Conservation (phyloP, 73 alveolate genomes). For the Effrenium voratum region DNA sequence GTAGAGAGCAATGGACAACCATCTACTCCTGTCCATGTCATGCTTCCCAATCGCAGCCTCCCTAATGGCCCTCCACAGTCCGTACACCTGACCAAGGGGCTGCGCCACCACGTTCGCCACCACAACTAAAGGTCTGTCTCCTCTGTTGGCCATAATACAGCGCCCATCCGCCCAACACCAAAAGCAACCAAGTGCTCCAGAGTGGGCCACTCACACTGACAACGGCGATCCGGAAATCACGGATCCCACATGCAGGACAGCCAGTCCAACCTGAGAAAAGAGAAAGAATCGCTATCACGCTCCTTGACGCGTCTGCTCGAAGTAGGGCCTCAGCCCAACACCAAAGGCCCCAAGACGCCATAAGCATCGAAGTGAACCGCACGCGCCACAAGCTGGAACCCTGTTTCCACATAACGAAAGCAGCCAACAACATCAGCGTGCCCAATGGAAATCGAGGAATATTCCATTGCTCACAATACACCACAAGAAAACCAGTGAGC, state of each 20-base stretch:
- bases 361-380: not conserved
- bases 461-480: no score
- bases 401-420: not conserved
- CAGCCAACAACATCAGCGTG: not conserved
- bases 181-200: not conserved
- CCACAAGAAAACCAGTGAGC: no score
- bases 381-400: not conserved
- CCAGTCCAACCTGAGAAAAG: not conserved
- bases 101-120: not conserved
- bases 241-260: not conserved
- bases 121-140: not conserved
- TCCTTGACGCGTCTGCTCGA: not conserved
- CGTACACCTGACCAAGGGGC: not conserved
- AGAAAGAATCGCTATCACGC: not conserved
- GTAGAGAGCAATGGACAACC: not conserved
- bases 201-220: not conserved
- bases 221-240: not conserved
- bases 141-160: not conserved
- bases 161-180: not conserved
- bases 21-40: not conserved
- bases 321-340: not conserved
- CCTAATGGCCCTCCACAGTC: not conserved
- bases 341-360: not conserved
- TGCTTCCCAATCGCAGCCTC: not conserved
- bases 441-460: not conserved